These are phyloP conservation scores for Rubus idaeus DNA, from an alignment of 306 rosid genomes.

Conservation along the genomic window DNA sequence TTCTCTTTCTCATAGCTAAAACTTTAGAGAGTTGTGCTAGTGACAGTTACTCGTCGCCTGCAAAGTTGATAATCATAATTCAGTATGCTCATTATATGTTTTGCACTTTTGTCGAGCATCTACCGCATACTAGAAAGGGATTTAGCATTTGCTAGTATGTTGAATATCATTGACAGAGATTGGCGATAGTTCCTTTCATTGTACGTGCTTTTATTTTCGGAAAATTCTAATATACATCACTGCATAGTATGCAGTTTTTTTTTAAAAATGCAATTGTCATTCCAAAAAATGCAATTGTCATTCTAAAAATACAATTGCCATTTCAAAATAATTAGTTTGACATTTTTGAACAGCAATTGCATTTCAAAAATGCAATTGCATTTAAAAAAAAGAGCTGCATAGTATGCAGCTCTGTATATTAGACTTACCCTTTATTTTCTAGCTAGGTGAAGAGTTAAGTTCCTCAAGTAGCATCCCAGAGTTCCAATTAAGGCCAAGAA, in stretches of 20 bases:
- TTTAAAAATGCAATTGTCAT: no score
- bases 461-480: conserved; percentile 8
- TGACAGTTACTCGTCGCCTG: not conserved
- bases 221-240: no score
- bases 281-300: no score
- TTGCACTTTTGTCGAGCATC: not conserved
- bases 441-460: conserved; percentile 7
- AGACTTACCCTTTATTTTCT: no score
- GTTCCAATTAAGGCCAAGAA: conserved; percentile 6
- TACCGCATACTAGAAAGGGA: not conserved
- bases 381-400: no score
- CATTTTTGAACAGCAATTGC: no score
- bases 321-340: no score
- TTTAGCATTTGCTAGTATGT: not conserved
- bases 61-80: not conserved
- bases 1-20: not conserved
- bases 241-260: no score
- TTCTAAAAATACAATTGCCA: no score
- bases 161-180: not conserved
- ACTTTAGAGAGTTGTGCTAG: not conserved
- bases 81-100: not conserved
- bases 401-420: no score
- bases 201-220: not conserved
- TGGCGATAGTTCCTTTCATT: not conserved
- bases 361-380: no score